phyloP scores from a whole-genome alignment of 352 stramenopile species.

The Globisporangium nunn region DNA sequence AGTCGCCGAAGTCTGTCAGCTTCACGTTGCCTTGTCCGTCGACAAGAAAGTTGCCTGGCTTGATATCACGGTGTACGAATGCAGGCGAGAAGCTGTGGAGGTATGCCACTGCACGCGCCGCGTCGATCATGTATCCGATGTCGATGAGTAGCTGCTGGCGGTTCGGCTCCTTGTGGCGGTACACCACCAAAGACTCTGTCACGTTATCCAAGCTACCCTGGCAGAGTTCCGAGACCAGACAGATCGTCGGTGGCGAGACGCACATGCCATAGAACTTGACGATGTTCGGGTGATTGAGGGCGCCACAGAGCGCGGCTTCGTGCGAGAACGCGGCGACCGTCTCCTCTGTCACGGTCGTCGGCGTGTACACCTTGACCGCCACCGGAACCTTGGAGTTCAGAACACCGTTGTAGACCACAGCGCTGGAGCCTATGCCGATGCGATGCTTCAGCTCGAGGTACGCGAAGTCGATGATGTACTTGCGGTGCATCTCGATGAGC shows the following conservation, averaged over 20 bases:
- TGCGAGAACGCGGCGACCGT: slow-evolving; percentile 35
- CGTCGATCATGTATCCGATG: slow-evolving; percentile 40
- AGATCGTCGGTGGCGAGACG: slow-evolving; percentile 46
- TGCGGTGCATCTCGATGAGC: slow-evolving; percentile 38
- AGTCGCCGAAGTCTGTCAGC: slow-evolving; percentile 26
- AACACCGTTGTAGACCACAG: slow-evolving; percentile 38
- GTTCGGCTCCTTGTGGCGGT: background rate
- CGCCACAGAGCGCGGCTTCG: slow-evolving; percentile 34
- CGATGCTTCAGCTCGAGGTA: slow-evolving; percentile 30
- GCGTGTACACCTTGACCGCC: slow-evolving; percentile 60
- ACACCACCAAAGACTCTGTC: slow-evolving; percentile 8
- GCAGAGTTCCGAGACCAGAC: slow-evolving; percentile 46
- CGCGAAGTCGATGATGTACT: slow-evolving; percentile 51
- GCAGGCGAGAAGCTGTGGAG: slow-evolving; percentile 43
- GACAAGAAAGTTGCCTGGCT: slow-evolving; percentile 59
- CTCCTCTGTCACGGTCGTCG: slow-evolving; percentile 33
- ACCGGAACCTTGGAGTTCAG: slow-evolving; percentile 27
- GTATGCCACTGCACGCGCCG: slow-evolving; percentile 33
- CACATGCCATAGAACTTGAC: slow-evolving; percentile 83
- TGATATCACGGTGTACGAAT: slow-evolving; percentile 49
- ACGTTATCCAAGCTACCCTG: slow-evolving; percentile 30
- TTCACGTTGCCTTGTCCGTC: slow-evolving; percentile 2
- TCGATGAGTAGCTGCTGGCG: slow-evolving; percentile 27
- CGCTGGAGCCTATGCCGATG: slow-evolving; percentile 32
- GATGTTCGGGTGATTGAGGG: slow-evolving; percentile 50